Evolutionary conservation across 116 monocot genomes (phyloP).

Genomic region (Posidonia oceanica): DNA sequence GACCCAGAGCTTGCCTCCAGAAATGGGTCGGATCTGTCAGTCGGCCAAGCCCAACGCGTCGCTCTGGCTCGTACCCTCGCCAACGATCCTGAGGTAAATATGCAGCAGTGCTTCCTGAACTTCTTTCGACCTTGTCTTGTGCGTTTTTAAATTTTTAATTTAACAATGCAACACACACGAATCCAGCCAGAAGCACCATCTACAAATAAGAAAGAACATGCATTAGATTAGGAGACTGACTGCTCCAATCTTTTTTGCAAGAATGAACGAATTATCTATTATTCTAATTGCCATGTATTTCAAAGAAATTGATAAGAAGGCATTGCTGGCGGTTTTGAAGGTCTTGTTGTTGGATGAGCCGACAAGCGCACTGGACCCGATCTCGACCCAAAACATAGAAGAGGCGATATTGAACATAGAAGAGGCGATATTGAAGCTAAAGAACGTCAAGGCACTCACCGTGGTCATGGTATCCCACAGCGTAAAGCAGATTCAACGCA

Average conservation of each 20-base stretch:
- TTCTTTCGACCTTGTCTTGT: too few species aligned
- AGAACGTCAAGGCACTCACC: conserved; percentile 66
- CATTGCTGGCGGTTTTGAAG: conserved; percentile 3
- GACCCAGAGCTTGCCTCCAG: conserved; percentile 40
- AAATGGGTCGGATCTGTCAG: conserved; percentile 53
- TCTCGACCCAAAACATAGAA: conserved; percentile 91
- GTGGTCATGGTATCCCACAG: conserved; percentile 20
- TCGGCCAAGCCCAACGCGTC: conserved; percentile 86
- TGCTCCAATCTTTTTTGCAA: too few species aligned
- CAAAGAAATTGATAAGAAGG: too few species aligned
- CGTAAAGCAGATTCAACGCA: too few species aligned
- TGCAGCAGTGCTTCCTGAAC: too few species aligned
- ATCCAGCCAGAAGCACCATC: too few species aligned
- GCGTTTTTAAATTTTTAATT: too few species aligned
- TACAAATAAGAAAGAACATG: too few species aligned
- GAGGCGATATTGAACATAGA: conserved; percentile 71
- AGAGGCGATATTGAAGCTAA: conserved; percentile 59
- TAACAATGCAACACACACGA: background rate
- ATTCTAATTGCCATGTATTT: too few species aligned
- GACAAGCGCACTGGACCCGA: conserved; percentile 83
- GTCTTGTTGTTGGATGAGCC: conserved; percentile 85
- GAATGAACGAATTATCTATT: too few species aligned
- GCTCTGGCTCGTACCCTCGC: conserved; percentile 93
- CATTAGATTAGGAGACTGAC: too few species aligned
- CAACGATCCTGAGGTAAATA: conserved; percentile 67